Evolutionary conservation across 2,329 filamentous ascomycete species (phyloP).

Genomic region (Penicillium sp.): DNA sequence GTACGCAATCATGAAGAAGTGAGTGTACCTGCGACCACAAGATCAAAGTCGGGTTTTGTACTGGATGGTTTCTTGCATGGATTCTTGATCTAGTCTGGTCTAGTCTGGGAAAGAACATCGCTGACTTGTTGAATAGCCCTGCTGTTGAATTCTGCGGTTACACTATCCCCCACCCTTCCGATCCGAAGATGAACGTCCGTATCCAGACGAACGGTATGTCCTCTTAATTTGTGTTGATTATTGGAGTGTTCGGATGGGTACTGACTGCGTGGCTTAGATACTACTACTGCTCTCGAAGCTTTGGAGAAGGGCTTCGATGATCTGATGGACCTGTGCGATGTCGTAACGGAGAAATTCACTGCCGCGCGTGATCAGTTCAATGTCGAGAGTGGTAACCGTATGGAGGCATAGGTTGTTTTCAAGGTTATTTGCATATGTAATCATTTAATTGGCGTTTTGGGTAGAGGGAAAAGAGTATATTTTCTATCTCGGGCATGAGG

Average conservation of each 20-base stretch:
- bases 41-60: neutral
- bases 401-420: conserved; percentile 20
- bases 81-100: neutral
- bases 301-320: conserved; percentile 84
- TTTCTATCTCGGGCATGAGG: conserved; percentile 1
- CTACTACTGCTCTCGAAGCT: conserved; percentile 70
- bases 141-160: conserved; percentile 98
- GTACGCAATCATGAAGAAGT: conserved; percentile 99
- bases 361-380: conserved; percentile 56
- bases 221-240: neutral
- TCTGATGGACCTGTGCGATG: conserved; percentile 83
- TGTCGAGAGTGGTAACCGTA: conserved; percentile 29
- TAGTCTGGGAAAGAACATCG: neutral
- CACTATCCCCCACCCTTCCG: conserved; percentile 91
- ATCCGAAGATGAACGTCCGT: conserved; percentile 90
- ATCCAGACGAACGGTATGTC: conserved; percentile 92
- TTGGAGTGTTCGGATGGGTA: neutral
- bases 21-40: conserved; percentile 26
- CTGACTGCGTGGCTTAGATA: conserved; percentile 46
- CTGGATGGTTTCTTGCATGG: neutral
- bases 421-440: conserved; percentile 3
- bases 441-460: conserved; percentile 21
- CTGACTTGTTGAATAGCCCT: conserved; percentile 50
- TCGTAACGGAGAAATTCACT: conserved; percentile 83
- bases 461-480: conserved; percentile 10